Evolutionary conservation across 352 stramenopile genomes (phyloP).

Genomic region (Globisporangium nunn): DNA sequence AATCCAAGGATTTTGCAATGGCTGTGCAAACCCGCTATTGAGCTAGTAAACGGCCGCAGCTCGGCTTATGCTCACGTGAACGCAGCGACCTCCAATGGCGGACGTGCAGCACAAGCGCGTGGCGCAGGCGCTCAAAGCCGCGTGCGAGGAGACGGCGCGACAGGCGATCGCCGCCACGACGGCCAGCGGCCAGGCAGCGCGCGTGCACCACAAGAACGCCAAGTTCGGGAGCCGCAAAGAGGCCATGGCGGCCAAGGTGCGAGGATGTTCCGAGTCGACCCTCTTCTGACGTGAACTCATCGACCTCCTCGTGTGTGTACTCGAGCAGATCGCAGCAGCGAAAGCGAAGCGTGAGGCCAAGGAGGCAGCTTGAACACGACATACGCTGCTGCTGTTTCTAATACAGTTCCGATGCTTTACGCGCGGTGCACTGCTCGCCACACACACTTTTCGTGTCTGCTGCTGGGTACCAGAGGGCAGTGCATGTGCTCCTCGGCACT

Average conservation of each 20-base stretch:
- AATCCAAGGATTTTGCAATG: no score
- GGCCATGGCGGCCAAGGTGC: constrained; percentile 70
- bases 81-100: constrained; percentile 24
- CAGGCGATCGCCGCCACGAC: constrained; percentile 74
- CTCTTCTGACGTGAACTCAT: background rate
- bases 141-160: constrained; percentile 75
- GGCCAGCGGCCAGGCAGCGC: constrained; percentile 55
- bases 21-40: no score
- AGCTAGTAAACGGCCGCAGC: no score
- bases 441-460: no score
- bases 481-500: no score
- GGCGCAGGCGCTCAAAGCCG: constrained; percentile 64
- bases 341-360: constrained; percentile 70
- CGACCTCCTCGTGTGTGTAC: constrained; percentile 5
- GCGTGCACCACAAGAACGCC: constrained; percentile 80
- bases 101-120: constrained; percentile 62
- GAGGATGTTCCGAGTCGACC: background rate
- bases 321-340: constrained; percentile 56
- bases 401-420: background rate
- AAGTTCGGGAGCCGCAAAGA: constrained; percentile 80
- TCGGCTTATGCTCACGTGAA: no score
- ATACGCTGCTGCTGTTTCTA: background rate
- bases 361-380: constrained; percentile 6
- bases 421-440: background rate
- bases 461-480: no score